Conservation (phyloP, 257 asterid species). For the Fraxinus excelsior region DNA sequence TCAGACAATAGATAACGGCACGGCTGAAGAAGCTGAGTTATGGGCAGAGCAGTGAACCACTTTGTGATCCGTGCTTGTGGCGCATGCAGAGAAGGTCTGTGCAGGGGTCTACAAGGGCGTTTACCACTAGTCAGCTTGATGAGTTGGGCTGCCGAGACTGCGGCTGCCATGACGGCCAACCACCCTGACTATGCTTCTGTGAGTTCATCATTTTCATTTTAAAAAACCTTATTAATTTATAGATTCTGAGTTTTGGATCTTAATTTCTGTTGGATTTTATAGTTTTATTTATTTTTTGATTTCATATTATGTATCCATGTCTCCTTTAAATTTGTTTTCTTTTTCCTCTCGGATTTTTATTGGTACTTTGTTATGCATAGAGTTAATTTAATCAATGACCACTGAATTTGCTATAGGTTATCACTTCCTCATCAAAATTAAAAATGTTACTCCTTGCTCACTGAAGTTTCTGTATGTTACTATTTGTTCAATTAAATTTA, state of each 20-base stretch:
- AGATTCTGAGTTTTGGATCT: constrained; percentile 1
- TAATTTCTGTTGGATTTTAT: not conserved
- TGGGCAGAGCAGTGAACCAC: constrained; percentile 84
- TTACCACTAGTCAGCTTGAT: constrained; percentile 94
- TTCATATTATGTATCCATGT: not conserved
- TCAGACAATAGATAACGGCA: constrained; percentile 95
- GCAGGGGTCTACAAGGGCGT: constrained; percentile 95
- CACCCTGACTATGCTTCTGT: constrained; percentile 98
- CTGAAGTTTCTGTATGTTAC: too few relatives aligned
- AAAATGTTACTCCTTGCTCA: too few relatives aligned
- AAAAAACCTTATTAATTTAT: not conserved
- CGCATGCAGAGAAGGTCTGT: constrained; percentile 91
- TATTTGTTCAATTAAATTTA: too few relatives aligned
- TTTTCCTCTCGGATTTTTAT: not conserved
- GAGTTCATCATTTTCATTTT: constrained; percentile 29
- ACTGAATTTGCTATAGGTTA: too few relatives aligned
- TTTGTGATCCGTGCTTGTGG: constrained; percentile 92
- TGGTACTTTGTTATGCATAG: too few relatives aligned
- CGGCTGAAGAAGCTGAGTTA: constrained; percentile 86
- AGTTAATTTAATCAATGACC: too few relatives aligned
- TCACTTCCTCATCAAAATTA: too few relatives aligned
- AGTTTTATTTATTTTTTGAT: not conserved
- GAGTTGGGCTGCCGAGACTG: constrained; percentile 97
- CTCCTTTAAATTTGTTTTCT: not conserved
- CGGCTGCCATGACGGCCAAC: constrained; percentile 93